A percentile compares a stretch with the other conserved stretches of the same genome.
Conservation (phyloP, 345 rosid species). For the Populus deltoides region DNA sequence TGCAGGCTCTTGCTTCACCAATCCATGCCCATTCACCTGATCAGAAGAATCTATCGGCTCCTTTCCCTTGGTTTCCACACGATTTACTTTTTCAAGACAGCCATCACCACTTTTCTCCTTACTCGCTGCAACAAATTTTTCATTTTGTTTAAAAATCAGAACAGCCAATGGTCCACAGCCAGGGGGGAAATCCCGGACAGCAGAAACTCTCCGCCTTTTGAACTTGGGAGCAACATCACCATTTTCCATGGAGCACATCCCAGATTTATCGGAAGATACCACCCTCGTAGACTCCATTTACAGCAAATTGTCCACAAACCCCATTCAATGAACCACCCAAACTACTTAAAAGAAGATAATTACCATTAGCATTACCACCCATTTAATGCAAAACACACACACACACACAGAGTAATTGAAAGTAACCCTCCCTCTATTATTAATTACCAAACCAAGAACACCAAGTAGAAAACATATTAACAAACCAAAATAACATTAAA, state of each 20-base stretch:
- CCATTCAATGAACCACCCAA: conserved; percentile 36
- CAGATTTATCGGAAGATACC: conserved; percentile 24
- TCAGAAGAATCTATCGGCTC: neutral
- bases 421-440: too few relatives aligned
- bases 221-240: conserved; percentile 33
- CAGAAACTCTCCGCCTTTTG: conserved; percentile 46
- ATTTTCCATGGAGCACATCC: conserved; percentile 20
- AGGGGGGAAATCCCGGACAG: conserved; percentile 48
- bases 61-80: conserved; percentile 11
- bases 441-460: too few relatives aligned
- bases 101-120: conserved; percentile 1
- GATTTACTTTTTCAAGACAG: neutral
- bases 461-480: too few relatives aligned
- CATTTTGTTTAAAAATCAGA: conserved; percentile 1
- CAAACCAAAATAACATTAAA: too few relatives aligned
- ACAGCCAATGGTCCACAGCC: conserved; percentile 41
- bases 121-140: conserved; percentile 5
- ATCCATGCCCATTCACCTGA: neutral
- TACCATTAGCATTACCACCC: too few relatives aligned
- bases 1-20: neutral
- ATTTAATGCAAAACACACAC: too few relatives aligned
- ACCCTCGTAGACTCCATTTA: conserved; percentile 35
- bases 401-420: too few relatives aligned
- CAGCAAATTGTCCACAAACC: conserved; percentile 28
- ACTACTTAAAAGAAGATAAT: neutral